Percentiles rank a stretch among this genome's conserved stretches.
Conservation (phyloP, 1,139 yeast genomes). For the Suhomyces anneliseae region DNA sequence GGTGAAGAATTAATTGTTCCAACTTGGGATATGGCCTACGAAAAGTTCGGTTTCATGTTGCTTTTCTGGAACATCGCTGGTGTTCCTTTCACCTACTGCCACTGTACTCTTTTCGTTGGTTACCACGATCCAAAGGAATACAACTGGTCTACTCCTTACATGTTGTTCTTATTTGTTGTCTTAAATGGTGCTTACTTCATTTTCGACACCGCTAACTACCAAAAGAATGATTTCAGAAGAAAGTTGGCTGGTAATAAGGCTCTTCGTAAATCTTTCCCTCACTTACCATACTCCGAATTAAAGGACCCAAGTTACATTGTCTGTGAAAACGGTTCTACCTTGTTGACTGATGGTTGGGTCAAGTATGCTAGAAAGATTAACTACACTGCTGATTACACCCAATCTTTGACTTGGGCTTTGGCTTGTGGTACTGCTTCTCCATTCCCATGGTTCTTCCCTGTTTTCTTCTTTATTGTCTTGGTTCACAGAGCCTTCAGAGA, state of each 20-base stretch:
- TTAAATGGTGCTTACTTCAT: constrained; percentile 78
- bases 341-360: constrained; percentile 94
- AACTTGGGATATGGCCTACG: constrained; percentile 99
- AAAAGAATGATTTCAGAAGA: constrained; percentile 91
- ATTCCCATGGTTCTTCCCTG: constrained; percentile 95
- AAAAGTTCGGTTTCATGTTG: constrained; percentile 96
- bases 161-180: constrained; percentile 52
- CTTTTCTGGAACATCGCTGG: constrained; percentile 99
- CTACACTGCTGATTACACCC: constrained; percentile 92
- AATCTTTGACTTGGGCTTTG: constrained; percentile 88
- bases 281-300: constrained; percentile 78
- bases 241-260: constrained; percentile 75
- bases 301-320: constrained; percentile 80
- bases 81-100: constrained; percentile 97
- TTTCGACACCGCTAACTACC: constrained; percentile 94
- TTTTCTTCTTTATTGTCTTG: constrained; percentile 82
- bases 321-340: constrained; percentile 79
- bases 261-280: constrained; percentile 88
- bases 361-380: constrained; percentile 89
- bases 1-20: constrained; percentile 98
- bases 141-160: constrained; percentile 64
- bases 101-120: constrained; percentile 79
- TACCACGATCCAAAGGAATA: constrained; percentile 85
- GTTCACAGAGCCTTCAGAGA: constrained; percentile 89
- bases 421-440: constrained; percentile 85